Conservation (phyloP, 2,329 filamentous ascomycete species). For the Neobulgaria alba region DNA sequence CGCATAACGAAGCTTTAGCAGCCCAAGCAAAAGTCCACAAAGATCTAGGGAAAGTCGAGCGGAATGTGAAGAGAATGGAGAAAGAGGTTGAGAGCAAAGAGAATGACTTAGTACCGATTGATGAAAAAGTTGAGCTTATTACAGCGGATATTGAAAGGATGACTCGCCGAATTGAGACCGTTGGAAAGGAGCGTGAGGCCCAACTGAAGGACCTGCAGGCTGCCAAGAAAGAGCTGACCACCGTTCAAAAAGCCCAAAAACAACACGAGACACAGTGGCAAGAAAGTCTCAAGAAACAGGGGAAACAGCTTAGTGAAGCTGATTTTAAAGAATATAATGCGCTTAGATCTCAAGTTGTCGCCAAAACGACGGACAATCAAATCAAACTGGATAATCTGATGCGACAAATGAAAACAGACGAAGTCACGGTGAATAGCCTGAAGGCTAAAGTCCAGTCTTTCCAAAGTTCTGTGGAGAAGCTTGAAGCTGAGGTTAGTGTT, state of each 20-base stretch:
- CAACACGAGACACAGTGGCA: slow-evolving; percentile 85
- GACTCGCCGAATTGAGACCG: slow-evolving; percentile 57
- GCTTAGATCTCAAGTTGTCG: slow-evolving; percentile 76
- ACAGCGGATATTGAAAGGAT: slow-evolving; percentile 61
- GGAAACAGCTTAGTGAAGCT: slow-evolving; percentile 72
- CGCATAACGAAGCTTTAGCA: slow-evolving; percentile 71
- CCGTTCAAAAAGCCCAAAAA: slow-evolving; percentile 81
- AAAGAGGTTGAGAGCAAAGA: slow-evolving; percentile 80
- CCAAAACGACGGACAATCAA: slow-evolving; percentile 72
- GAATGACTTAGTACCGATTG: slow-evolving; percentile 77
- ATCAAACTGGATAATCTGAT: slow-evolving; percentile 77
- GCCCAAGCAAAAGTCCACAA: slow-evolving; percentile 72
- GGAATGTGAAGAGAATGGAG: slow-evolving; percentile 75
- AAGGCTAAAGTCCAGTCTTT: slow-evolving; percentile 79
- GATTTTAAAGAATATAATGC: slow-evolving; percentile 87
- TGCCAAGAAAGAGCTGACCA: slow-evolving; percentile 69
- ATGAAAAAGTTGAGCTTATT: slow-evolving; percentile 83
- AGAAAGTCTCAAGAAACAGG: slow-evolving; percentile 76
- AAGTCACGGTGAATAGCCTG: slow-evolving; percentile 81
- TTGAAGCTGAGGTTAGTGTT: slow-evolving; percentile 61
- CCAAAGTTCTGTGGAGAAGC: slow-evolving; percentile 63
- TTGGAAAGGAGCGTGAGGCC: slow-evolving; percentile 67
- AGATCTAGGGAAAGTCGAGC: slow-evolving; percentile 74
- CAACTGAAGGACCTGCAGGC: slow-evolving; percentile 63
- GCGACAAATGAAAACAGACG: slow-evolving; percentile 83